Conservation (phyloP, 2,329 filamentous ascomycete genomes). For the Cordyceps tenuipes region DNA sequence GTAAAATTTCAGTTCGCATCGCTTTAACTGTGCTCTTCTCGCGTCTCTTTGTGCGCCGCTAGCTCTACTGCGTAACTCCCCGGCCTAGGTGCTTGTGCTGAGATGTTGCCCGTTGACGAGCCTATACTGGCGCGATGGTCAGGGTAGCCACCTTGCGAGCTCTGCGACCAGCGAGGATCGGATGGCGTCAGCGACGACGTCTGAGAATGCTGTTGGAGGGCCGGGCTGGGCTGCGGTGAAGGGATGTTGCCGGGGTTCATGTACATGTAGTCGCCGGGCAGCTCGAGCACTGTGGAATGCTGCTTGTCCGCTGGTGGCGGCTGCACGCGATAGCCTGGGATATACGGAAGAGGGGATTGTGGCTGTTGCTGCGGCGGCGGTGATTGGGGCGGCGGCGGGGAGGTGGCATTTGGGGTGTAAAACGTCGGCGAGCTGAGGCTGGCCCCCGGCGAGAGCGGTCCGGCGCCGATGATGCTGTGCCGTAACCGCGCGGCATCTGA, state of each 20-base stretch:
- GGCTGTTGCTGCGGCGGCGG: not conserved
- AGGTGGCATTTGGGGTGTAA: not conserved
- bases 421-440: constrained; percentile 3
- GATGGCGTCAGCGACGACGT: constrained; percentile 29
- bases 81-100: constrained; percentile 29
- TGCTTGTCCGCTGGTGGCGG: not conserved
- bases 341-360: not conserved
- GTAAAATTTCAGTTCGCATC: not conserved
- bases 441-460: not conserved
- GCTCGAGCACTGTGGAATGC: constrained; percentile 1
- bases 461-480: not conserved
- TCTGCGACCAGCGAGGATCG: constrained; percentile 12
- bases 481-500: constrained; percentile 18
- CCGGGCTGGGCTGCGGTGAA: constrained; percentile 7
- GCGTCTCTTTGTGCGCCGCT: constrained; percentile 38
- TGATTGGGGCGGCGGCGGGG: not conserved
- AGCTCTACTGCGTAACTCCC: constrained; percentile 34
- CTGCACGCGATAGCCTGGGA: not conserved
- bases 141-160: constrained; percentile 8
- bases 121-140: not conserved
- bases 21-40: constrained; percentile 31
- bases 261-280: constrained; percentile 22
- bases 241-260: not conserved
- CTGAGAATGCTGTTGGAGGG: constrained; percentile 18
- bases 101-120: constrained; percentile 20